These are phyloP conservation scores for Myxozyma nipponensis DNA, from an alignment of 805 yeast species.

Conservation along the genomic window DNA sequence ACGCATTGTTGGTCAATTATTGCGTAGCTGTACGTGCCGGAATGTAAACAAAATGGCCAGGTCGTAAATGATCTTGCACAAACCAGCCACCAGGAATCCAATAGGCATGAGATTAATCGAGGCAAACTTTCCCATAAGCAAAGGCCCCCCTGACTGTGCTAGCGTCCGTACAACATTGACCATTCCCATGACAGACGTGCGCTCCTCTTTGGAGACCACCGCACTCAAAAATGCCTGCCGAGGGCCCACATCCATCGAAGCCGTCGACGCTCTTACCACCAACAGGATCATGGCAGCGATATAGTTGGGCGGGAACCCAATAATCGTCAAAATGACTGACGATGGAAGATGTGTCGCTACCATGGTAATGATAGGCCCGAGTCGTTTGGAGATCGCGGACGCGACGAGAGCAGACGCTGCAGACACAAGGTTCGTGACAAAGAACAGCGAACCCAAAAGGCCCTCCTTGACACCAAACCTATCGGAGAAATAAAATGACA, in stretches of 20 bases:
- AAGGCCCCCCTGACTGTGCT: slow-evolving; percentile 79
- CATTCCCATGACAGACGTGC: slow-evolving; percentile 76
- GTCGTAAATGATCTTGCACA: slow-evolving; percentile 38
- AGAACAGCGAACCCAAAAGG: slow-evolving; percentile 63
- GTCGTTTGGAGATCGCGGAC: slow-evolving; percentile 56
- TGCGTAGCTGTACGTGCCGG: slow-evolving; percentile 15
- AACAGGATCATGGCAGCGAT: slow-evolving; percentile 51
- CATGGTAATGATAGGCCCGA: slow-evolving; percentile 80
- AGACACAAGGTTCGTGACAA: slow-evolving; percentile 57
- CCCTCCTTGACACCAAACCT: slow-evolving; percentile 53
- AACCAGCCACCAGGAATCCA: slow-evolving; percentile 38
- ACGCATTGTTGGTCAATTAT: too few relatives aligned
- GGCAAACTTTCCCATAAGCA: slow-evolving; percentile 73
- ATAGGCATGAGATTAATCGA: slow-evolving; percentile 34
- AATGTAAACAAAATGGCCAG: slow-evolving; percentile 30
- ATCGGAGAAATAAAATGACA: slow-evolving; percentile 70
- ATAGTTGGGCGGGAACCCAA: slow-evolving; percentile 46
- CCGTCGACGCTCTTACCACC: slow-evolving; percentile 55
- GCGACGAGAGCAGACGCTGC: slow-evolving; percentile 74
- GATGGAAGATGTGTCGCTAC: slow-evolving; percentile 74
- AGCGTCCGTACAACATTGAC: slow-evolving; percentile 84
- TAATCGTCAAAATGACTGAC: slow-evolving; percentile 54
- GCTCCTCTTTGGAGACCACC: slow-evolving; percentile 56
- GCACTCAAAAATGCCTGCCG: slow-evolving; percentile 75
- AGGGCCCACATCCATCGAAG: slow-evolving; percentile 89